Evolutionary conservation across 225 moss, liverwort and hornwort genomes (phyloP).

Genomic region (Rhytidiadelphus loreus): DNA sequence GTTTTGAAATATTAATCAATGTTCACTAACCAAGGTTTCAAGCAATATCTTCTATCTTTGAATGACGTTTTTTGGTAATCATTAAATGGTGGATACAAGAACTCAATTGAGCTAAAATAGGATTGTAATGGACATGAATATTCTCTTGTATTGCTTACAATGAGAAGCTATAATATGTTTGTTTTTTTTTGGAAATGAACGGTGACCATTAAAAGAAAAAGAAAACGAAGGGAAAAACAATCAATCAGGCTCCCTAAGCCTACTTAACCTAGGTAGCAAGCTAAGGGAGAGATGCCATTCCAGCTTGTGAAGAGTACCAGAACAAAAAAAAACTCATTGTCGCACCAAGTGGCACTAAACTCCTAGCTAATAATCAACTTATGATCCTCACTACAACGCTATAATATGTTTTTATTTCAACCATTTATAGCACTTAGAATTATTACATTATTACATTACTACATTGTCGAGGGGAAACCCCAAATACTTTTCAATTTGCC

Average conservation of each 20-base stretch:
- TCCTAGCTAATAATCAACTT: too few species aligned
- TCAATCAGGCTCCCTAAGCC: too few species aligned
- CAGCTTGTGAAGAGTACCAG: too few species aligned
- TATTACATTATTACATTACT: too few species aligned
- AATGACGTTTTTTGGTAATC: background rate
- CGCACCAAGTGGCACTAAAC: too few species aligned
- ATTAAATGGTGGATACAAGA: background rate
- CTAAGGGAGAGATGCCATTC: too few species aligned
- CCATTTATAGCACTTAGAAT: background rate
- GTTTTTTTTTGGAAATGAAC: too few species aligned
- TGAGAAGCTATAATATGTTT: rapidly evolving
- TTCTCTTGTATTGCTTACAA: rapidly evolving
- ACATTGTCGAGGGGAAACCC: rapidly evolving
- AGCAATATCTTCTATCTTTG: background rate
- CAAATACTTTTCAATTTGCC: background rate
- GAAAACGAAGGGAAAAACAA: too few species aligned
- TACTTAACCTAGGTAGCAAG: too few species aligned
- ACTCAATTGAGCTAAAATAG: background rate
- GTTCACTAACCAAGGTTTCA: background rate
- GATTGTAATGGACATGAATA: background rate
- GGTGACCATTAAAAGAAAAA: too few species aligned
- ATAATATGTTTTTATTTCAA: background rate
- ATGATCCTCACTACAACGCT: too few species aligned
- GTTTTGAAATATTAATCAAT: background rate
- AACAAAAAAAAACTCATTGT: too few species aligned